A percentile compares a stretch with the other conserved stretches of the same genome.
Conservation (phyloP, 495 filamentous ascomycete genomes). For the Platismatia glauca region DNA sequence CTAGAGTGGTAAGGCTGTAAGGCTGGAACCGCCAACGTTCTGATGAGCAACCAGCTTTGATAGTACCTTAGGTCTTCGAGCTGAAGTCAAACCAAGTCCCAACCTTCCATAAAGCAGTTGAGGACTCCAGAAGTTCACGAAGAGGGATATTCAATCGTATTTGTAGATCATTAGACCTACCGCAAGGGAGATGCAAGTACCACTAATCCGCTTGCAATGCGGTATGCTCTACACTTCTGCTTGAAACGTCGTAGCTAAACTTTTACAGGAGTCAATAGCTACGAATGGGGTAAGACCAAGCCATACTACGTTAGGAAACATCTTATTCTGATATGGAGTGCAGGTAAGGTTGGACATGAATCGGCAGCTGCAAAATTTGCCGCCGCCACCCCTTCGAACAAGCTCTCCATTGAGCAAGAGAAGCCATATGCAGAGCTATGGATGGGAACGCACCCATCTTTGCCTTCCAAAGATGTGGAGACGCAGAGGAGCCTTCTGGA, state of each 20-base stretch:
- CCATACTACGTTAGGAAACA: too few species aligned
- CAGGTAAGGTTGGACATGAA: constrained; percentile 64
- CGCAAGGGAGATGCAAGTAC: constrained; percentile 53
- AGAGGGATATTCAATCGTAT: not conserved
- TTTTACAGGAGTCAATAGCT: constrained; percentile 75
- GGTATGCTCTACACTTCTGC: constrained; percentile 43
- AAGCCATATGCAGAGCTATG: constrained; percentile 89
- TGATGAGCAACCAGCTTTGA: too few species aligned
- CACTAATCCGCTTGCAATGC: constrained; percentile 85
- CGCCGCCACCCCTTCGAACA: constrained; percentile 58
- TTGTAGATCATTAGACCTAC: not conserved
- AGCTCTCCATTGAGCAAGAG: constrained; percentile 68
- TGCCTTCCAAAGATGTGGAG: constrained; percentile 79
- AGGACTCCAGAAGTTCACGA: not conserved
- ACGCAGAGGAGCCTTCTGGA: constrained; percentile 85
- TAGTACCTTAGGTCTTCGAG: too few species aligned
- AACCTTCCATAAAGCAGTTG: not conserved
- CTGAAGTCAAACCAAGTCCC: not conserved
- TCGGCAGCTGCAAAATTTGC: constrained; percentile 71
- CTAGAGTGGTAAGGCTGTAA: not conserved
- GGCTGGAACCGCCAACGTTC: constrained; percentile 3
- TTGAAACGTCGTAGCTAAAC: constrained; percentile 16
- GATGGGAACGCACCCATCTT: constrained; percentile 98
- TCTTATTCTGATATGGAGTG: constrained; percentile 26
- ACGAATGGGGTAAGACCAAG: constrained; percentile 74